Percentiles rank a stretch among this genome's conserved stretches.
These are phyloP conservation scores for Neurospora discreta DNA, from an alignment of 495 filamentous ascomycete genomes.

Conservation along the genomic window DNA sequence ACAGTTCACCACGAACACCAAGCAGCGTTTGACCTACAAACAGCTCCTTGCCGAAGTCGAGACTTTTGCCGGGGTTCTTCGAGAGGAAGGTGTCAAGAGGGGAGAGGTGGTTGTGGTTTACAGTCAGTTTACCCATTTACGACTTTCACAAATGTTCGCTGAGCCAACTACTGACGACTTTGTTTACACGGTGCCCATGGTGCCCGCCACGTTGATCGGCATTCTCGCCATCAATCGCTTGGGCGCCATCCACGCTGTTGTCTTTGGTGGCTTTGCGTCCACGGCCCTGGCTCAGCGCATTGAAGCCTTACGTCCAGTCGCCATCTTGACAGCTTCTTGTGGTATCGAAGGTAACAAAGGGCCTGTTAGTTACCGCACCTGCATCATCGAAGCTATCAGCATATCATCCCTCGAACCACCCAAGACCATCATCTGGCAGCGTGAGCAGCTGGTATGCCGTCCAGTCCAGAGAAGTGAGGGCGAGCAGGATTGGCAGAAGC, in stretches of 20 bases:
- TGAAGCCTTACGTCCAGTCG: constrained; percentile 63
- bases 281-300: constrained; percentile 79
- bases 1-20: constrained; percentile 70
- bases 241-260: constrained; percentile 81
- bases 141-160: not conserved
- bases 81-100: constrained; percentile 71
- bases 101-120: constrained; percentile 92
- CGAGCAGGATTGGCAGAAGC: constrained; percentile 67
- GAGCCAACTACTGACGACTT: not conserved
- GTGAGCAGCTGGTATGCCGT: constrained; percentile 67
- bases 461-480: constrained; percentile 48
- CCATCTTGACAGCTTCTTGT: constrained; percentile 80
- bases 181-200: constrained; percentile 71
- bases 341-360: constrained; percentile 83
- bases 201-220: constrained; percentile 75
- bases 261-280: constrained; percentile 85
- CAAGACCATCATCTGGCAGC: constrained; percentile 59
- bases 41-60: constrained; percentile 76
- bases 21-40: constrained; percentile 60
- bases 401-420: constrained; percentile 51
- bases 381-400: constrained; percentile 56
- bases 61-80: constrained; percentile 67
- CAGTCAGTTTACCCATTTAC: constrained; percentile 41
- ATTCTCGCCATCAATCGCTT: constrained; percentile 72
- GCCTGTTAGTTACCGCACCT: constrained; percentile 56